Evolutionary conservation across 371 early-diverging fungal genomes (phyloP), one percentile per base, ranked within the genome.

Genomic region (Rhizopus stolonifer): DNA sequence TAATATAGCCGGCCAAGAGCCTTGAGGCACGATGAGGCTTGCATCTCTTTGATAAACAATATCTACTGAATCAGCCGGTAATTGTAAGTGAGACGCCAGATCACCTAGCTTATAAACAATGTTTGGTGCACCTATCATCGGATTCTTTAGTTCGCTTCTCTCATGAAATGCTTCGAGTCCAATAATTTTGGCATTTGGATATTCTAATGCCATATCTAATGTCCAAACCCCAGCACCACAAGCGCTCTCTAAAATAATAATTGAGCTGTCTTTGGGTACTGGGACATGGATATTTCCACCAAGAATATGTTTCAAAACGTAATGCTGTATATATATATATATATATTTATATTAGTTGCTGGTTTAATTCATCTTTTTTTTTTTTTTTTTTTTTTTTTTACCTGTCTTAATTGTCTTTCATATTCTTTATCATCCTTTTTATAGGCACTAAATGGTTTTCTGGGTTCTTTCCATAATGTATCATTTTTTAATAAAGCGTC

Each of bases 31-130:
- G 26, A 68, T 74, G 0, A 69, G 53, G 5, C 70, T 39, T n/a
- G 81, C 54, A 21, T 74, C 67, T 7, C 85, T 75, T 58, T 83
- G 83, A 56, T 73, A 77, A 10, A 83, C 72, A 48, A 76, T 69
- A 52, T 84, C 82, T 36, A 84, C 67, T 6, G 64, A 59, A 54
- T 77, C 72, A 44, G 79, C 77, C 1, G 65, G 59, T 36, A 72
- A 70, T 2, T 49, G 52, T 21, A 67, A 43, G 22, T 53, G 50
- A 4, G 34, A 32, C 0, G 56, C 50, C 10, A 63, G 25, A 32
- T 67, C 67, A 3, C 58, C 70, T 13, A 59, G 50, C 23, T 61
- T 52, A n/a, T 65, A 65, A 2, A 47, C 58, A 17, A 65, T 36
- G 23, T 69, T 62, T 4, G 59, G 39, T 5, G 60, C 42, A 34